Base-by-base conservation (phyloP, 169 alveolate genomes). In the Neospora caninum region DNA sequence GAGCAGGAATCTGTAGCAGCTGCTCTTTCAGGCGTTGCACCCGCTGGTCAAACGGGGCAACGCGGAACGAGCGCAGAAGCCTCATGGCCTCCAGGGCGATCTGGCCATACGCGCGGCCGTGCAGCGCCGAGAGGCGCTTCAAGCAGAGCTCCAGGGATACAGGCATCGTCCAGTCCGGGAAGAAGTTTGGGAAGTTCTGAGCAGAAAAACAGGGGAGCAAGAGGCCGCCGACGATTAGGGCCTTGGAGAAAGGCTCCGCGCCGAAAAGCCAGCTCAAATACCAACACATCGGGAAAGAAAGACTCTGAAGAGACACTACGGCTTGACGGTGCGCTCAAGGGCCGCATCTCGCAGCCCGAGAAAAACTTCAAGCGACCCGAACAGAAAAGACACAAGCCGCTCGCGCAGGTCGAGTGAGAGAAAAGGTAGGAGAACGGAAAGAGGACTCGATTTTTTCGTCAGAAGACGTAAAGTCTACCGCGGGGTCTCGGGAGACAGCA, bases 81-180 rank as follows among this genome's bases (percentile, higher is more conserved):
- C 93, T 87, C 29, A 39, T 34, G 18, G 93, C 73, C 38, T 42
- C 93, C 34, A 88, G 36, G 38, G 83, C 34, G 34, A 88, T n/a
- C 29, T 18, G 53, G 34, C 80, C 78, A n/a, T 88, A 88, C 58
- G 27, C 93, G 34, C 58, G n/a, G 80, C 93, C 93, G 38, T 88
- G 45, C 53, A 88, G 80, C 31, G 53, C 80, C 42, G 93, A 2
- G 42, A 88, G 58, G 22, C 80, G 53, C 84, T 42, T 49, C 38
- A 88, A 29, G 64, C 58, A 31, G 25, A 45, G 9, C 27, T 89
- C 88, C 53, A 89, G 38, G 36, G 80, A 39, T 6, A n/a, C 53
- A 0, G 93, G 87, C 88, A 36, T 34, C 42, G 54, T 67, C 93
- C 93, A 67, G 43, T 54, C 88, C 42, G 80, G 42, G 18, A 64